Conservation (phyloP, 1,139 yeast species). For the Nematodospora anomalae region DNA sequence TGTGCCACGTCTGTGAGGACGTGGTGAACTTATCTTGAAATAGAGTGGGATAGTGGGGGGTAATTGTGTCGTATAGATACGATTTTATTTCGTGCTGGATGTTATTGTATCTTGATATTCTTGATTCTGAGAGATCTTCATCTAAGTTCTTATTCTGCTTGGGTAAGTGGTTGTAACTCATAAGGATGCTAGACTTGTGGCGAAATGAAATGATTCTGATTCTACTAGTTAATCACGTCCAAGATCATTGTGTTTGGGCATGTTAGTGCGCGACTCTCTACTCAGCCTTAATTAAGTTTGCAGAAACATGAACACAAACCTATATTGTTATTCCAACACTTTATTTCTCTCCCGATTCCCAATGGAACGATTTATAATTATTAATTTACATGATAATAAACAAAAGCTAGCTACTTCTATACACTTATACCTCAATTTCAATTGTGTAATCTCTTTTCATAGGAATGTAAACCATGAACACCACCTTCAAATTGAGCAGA, state of each 20-base stretch:
- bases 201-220: too few relatives aligned
- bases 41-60: conserved; percentile 12
- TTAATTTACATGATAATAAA: conserved; percentile 1
- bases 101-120: conserved; percentile 49
- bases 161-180: neutral
- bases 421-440: conserved; percentile 9
- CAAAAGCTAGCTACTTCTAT: neutral
- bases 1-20: neutral
- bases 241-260: too few relatives aligned
- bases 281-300: too few relatives aligned
- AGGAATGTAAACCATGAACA: conserved; percentile 92
- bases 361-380: too few relatives aligned
- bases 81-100: conserved; percentile 46
- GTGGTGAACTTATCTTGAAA: conserved; percentile 14
- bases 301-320: too few relatives aligned
- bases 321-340: too few relatives aligned
- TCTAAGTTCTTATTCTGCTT: conserved; percentile 42
- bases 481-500: conserved; percentile 99
- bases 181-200: too few relatives aligned
- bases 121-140: conserved; percentile 50
- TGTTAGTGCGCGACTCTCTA: too few relatives aligned
- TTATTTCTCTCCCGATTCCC: too few relatives aligned
- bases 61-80: conserved; percentile 41
- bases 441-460: conserved; percentile 94
- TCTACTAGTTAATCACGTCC: too few relatives aligned